phyloP scores from a whole-genome alignment of 768 basidiomycete genomes.

The Mycena floridula region DNA sequence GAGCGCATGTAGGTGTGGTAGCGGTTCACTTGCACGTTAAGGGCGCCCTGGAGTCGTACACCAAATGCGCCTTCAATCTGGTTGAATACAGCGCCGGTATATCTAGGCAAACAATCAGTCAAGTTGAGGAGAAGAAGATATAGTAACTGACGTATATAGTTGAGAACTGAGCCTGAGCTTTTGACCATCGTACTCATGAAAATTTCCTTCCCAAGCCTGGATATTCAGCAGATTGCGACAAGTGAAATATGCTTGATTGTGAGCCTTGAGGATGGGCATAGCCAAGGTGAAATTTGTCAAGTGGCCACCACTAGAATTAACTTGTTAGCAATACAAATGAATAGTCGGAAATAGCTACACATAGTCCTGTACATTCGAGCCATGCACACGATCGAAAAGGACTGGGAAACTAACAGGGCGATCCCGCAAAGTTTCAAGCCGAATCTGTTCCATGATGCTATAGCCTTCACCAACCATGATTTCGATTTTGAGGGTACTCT shows the following conservation, averaged over 20 bases:
- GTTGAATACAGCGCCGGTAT: too few species aligned
- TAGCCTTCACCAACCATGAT: slow-evolving; percentile 2
- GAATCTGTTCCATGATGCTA: slow-evolving; percentile 1
- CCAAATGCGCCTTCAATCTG: too few species aligned
- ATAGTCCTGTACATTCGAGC: slow-evolving; percentile 4
- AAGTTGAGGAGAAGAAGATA: too few species aligned
- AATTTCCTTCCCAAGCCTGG: not conserved
- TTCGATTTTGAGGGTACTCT: not conserved
- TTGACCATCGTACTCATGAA: not conserved
- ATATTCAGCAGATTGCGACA: not conserved
- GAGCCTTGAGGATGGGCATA: not conserved
- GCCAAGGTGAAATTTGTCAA: not conserved
- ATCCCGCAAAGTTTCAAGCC: not conserved
- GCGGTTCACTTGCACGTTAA: too few species aligned
- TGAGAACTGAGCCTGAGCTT: not conserved
- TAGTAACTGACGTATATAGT: not conserved
- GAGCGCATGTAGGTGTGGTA: too few species aligned
- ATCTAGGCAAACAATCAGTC: too few species aligned
- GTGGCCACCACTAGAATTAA: not conserved
- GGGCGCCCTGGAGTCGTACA: too few species aligned
- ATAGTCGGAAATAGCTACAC: too few species aligned
- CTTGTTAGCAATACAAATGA: too few species aligned
- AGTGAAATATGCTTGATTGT: not conserved
- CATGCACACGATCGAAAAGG: slow-evolving; percentile 2
- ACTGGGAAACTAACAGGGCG: not conserved